A percentile compares a stretch with the other conserved stretches of the same genome.
phyloP scores from a whole-genome alignment of 2,329 filamentous ascomycete genomes.

The Ascochyta lentis region DNA sequence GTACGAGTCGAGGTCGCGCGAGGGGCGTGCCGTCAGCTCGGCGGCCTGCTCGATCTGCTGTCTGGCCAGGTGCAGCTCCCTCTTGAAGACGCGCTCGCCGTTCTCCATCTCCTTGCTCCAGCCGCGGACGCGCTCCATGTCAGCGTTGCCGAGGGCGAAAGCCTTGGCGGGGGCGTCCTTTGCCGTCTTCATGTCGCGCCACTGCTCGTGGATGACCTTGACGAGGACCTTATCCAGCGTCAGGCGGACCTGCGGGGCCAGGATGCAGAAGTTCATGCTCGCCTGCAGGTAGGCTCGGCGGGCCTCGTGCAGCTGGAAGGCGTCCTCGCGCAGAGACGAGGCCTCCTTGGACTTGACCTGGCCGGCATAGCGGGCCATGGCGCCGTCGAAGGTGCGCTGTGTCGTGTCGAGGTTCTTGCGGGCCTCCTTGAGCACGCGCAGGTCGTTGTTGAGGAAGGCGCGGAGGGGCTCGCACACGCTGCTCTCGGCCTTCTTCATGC shows the following conservation, averaged over 20 bases:
- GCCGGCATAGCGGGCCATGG: constrained; percentile 79
- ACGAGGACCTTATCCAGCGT: constrained; percentile 87
- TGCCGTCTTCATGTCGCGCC: constrained; percentile 80
- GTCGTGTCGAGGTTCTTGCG: constrained; percentile 76
- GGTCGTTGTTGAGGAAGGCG: constrained; percentile 76
- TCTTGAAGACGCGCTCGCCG: constrained; percentile 81
- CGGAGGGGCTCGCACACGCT: constrained; percentile 83
- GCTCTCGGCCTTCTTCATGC: constrained; percentile 78
- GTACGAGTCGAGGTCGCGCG: constrained; percentile 92
- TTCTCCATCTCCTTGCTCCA: constrained; percentile 96
- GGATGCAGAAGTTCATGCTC: constrained; percentile 90
- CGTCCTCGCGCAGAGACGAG: constrained; percentile 89
- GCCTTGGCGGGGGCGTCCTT: constrained; percentile 68
- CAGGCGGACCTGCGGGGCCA: constrained; percentile 83
- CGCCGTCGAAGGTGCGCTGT: constrained; percentile 84
- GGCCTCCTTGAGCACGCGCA: constrained; percentile 85
- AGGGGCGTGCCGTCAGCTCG: constrained; percentile 75
- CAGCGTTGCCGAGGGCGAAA: constrained; percentile 72
- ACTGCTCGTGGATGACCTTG: constrained; percentile 82
- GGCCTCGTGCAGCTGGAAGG: constrained; percentile 92
- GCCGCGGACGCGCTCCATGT: constrained; percentile 89
- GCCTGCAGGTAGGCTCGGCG: constrained; percentile 89
- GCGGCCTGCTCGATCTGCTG: constrained; percentile 83
- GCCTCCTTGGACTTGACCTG: constrained; percentile 95
- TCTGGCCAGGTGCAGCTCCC: constrained; percentile 79